phyloP scores from a whole-genome alignment of 495 filamentous ascomycete genomes.

The Talaromyces liani region DNA sequence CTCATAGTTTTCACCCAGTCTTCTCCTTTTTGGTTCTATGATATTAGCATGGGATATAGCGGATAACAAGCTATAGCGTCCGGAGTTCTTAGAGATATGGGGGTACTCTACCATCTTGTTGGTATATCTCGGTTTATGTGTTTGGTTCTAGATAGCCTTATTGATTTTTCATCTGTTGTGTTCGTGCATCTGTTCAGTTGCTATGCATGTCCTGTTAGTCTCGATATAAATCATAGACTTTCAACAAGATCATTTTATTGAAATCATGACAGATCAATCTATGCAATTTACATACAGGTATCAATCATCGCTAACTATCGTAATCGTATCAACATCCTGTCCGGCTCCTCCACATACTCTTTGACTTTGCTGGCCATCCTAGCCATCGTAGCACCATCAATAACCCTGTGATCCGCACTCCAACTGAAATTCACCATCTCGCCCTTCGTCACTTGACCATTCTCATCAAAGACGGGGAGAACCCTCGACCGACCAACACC shows the following conservation, averaged over 20 bases:
- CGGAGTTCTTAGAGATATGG: background rate
- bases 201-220: constrained; percentile 6
- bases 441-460: constrained; percentile 81
- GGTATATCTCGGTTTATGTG: constrained; percentile 7
- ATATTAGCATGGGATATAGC: background rate
- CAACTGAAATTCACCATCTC: constrained; percentile 91
- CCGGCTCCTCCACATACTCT: constrained; percentile 72
- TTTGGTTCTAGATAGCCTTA: constrained; percentile 8
- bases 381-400: constrained; percentile 93
- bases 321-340: constrained; percentile 61
- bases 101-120: background rate
- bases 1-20: constrained; percentile 8
- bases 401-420: constrained; percentile 92
- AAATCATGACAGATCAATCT: background rate
- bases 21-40: background rate
- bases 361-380: constrained; percentile 75
- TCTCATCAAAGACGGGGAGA: constrained; percentile 64
- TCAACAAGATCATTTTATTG: background rate
- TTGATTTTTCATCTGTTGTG: constrained; percentile 13
- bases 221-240: background rate
- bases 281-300: constrained; percentile 9
- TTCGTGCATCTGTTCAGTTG: constrained; percentile 11
- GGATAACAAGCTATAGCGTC: background rate
- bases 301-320: constrained; percentile 20
- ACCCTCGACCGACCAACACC: constrained; percentile 75